These are phyloP conservation scores for Cutaneotrichosporon sp. DNA, from an alignment of 1,284 basidiomycete genomes.

Conservation along the genomic window DNA sequence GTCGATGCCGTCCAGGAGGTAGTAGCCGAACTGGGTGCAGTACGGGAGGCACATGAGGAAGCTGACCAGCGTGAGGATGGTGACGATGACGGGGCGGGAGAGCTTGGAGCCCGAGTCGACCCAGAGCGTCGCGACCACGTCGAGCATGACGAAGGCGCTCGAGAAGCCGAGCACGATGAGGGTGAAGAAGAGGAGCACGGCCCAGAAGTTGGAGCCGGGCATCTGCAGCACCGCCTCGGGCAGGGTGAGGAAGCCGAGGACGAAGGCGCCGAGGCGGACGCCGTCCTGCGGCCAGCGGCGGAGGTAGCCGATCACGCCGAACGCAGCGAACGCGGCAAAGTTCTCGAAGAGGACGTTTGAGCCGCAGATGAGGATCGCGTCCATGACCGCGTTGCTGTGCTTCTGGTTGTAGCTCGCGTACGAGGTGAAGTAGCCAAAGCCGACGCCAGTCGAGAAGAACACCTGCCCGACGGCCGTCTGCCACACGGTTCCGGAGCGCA, in stretches of 20 bases:
- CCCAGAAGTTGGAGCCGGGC: conserved; percentile 34
- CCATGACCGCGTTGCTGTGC: conserved; percentile 34
- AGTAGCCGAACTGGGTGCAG: conserved; percentile 35
- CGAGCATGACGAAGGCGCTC: conserved; percentile 34
- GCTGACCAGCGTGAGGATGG: conserved; percentile 22
- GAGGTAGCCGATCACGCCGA: conserved; percentile 29
- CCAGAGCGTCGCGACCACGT: conserved; percentile 27
- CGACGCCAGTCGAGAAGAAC: conserved; percentile 35
- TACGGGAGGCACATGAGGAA: conserved; percentile 33
- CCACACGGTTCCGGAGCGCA: conserved; percentile 24
- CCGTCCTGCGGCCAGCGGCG: conserved; percentile 29
- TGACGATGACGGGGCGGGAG: conserved; percentile 30
- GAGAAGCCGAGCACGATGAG: conserved; percentile 31
- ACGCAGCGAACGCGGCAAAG: conserved; percentile 30
- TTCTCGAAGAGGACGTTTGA: conserved; percentile 33
- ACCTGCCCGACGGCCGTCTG: conserved; percentile 33
- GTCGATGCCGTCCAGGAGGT: conserved; percentile 30
- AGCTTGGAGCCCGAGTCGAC: conserved; percentile 26
- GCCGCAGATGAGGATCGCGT: conserved; percentile 28
- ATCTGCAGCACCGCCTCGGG: conserved; percentile 33
- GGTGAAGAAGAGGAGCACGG: conserved; percentile 31
- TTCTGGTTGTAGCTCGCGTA: conserved; percentile 34
- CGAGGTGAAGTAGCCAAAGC: conserved; percentile 34
- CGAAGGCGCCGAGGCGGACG: conserved; percentile 39
- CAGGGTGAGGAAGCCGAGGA: conserved; percentile 36